Conservation (phyloP, 345 rosid species). For the Viola odorata region DNA sequence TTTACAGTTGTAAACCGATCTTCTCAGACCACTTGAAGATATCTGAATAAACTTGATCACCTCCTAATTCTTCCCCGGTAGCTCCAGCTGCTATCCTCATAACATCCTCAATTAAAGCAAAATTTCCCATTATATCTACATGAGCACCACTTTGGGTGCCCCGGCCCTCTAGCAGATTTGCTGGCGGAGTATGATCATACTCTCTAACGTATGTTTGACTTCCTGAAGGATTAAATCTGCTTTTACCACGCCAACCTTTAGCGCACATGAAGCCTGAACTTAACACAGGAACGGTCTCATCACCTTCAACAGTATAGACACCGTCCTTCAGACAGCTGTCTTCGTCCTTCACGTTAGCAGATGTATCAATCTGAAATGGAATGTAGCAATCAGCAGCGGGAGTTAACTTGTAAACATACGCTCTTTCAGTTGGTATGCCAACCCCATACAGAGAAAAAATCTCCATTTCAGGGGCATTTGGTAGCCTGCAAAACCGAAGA, state of each 20-base stretch:
- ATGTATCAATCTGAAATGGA: constrained; percentile 82
- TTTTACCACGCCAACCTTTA: constrained; percentile 93
- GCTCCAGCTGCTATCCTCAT: constrained; percentile 86
- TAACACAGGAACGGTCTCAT: constrained; percentile 84
- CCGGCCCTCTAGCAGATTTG: constrained; percentile 81
- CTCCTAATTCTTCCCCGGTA: constrained; percentile 71
- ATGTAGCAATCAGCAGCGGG: constrained; percentile 69
- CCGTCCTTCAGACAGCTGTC: constrained; percentile 73
- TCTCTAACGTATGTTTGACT: constrained; percentile 66
- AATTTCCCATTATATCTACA: constrained; percentile 97
- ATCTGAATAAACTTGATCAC: constrained; percentile 75
- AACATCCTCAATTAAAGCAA: constrained; percentile 79
- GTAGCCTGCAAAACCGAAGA: constrained; percentile 53
- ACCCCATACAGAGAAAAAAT: constrained; percentile 84
- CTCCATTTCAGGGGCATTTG: constrained; percentile 91
- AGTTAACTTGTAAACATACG: constrained; percentile 68
- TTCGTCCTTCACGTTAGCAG: constrained; percentile 55
- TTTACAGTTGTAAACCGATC: constrained; percentile 55
- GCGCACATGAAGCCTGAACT: constrained; percentile 95
- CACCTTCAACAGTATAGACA: constrained; percentile 79
- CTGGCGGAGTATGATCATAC: constrained; percentile 78
- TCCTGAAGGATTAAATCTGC: constrained; percentile 87
- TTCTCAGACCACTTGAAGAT: constrained; percentile 79
- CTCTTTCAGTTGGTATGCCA: constrained; percentile 92
- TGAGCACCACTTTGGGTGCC: constrained; percentile 91